phyloP scores from a whole-genome alignment of 331 rosid genomes.

The Malus hybrid region DNA sequence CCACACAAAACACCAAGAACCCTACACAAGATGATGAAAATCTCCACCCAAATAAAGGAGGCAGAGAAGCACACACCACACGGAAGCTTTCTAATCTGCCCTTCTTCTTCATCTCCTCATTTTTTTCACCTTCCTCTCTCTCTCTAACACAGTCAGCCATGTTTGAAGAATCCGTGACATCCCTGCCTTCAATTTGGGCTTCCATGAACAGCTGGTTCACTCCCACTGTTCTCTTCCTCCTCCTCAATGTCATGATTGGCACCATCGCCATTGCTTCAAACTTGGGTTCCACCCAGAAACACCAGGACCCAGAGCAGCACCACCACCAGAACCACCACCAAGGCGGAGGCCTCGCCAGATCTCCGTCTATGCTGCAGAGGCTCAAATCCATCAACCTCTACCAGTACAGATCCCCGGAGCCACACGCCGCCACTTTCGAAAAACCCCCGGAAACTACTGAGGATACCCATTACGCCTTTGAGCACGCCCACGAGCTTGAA shows the following conservation, averaged over 20 bases:
- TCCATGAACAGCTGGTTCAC: slow-evolving; percentile 76
- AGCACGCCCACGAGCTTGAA: slow-evolving; percentile 8
- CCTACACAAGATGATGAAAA: background rate
- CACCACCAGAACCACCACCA: slow-evolving; percentile 12
- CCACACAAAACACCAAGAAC: background rate
- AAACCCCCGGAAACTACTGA: slow-evolving; percentile 8
- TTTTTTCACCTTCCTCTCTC: no score
- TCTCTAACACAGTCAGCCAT: slow-evolving; percentile 24
- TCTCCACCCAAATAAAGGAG: slow-evolving; percentile 3
- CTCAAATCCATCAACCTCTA: slow-evolving; percentile 61
- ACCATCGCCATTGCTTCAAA: slow-evolving; percentile 68
- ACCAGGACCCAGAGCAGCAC: slow-evolving; percentile 11
- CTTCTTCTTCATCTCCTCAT: no score
- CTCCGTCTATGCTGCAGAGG: slow-evolving; percentile 66
- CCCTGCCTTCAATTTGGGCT: slow-evolving; percentile 60
- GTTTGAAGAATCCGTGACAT: slow-evolving; percentile 50
- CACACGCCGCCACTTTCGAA: slow-evolving; percentile 2
- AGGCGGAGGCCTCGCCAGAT: slow-evolving; percentile 38
- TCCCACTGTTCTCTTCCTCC: slow-evolving; percentile 65
- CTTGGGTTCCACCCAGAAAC: slow-evolving; percentile 15
- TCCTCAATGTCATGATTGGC: slow-evolving; percentile 74
- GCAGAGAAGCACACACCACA: background rate
- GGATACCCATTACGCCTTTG: background rate
- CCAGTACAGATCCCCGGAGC: slow-evolving; percentile 43
- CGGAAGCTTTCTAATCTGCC: background rate